These are phyloP conservation scores for Hanseniaspora pseudoguilliermondii DNA, from an alignment of 805 yeast species.

Conservation along the genomic window DNA sequence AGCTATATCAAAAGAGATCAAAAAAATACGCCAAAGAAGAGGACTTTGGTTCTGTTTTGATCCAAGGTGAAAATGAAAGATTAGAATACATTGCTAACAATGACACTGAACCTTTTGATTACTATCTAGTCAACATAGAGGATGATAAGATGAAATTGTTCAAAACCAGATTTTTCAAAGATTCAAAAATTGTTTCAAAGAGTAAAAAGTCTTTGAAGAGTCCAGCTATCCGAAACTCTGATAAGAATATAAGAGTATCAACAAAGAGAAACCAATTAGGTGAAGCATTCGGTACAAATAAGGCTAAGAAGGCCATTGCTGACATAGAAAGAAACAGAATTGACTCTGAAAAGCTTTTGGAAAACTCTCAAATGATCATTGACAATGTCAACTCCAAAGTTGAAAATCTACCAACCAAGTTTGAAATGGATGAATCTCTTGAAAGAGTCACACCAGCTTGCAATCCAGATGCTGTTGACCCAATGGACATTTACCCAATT, in stretches of 20 bases:
- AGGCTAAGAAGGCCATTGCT: slow-evolving; percentile 79
- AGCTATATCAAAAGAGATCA: slow-evolving; percentile 39
- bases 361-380: slow-evolving; percentile 64
- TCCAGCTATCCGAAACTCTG: slow-evolving; percentile 47
- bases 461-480: slow-evolving; percentile 64
- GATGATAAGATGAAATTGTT: slow-evolving; percentile 55
- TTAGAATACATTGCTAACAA: slow-evolving; percentile 47
- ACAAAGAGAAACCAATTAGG: slow-evolving; percentile 76
- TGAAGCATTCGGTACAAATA: slow-evolving; percentile 93
- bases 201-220: slow-evolving; percentile 44
- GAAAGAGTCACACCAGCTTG: slow-evolving; percentile 79
- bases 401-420: slow-evolving; percentile 56
- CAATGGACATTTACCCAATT: slow-evolving; percentile 71
- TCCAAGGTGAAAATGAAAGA: slow-evolving; percentile 69
- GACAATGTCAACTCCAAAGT: slow-evolving; percentile 66
- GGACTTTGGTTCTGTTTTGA: slow-evolving; percentile 29
- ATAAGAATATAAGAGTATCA: slow-evolving; percentile 34
- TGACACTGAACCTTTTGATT: slow-evolving; percentile 29
- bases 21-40: slow-evolving; percentile 19
- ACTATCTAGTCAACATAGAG: slow-evolving; percentile 69
- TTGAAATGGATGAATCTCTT: slow-evolving; percentile 44
- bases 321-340: slow-evolving; percentile 73
- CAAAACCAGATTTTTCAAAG: slow-evolving; percentile 45
- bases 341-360: slow-evolving; percentile 69
- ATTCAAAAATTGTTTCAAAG: slow-evolving; percentile 51